A percentile compares a stretch with the other conserved stretches of the same genome.
Evolutionary conservation across 1,139 yeast species (phyloP).

Genomic region (Geotrichum bryndzae): DNA sequence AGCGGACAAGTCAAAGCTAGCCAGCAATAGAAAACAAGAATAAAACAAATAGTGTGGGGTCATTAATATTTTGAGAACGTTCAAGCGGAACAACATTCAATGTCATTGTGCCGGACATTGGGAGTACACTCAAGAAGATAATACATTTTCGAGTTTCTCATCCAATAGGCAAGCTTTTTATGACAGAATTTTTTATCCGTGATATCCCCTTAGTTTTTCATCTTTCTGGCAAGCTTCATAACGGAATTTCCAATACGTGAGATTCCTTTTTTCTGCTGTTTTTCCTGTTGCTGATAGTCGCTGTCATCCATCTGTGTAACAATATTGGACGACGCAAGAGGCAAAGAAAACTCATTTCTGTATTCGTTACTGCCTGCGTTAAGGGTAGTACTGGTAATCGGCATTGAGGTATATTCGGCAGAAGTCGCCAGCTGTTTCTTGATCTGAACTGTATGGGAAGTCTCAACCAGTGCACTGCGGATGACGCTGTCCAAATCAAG

Average conservation of each 20-base stretch:
- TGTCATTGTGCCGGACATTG: not conserved
- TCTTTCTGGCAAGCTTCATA: no score
- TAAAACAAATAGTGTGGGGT: not conserved
- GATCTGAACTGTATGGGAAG: not conserved
- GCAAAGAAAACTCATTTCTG: not conserved
- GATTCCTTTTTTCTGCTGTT: not conserved
- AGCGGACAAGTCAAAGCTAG: not conserved
- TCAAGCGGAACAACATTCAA: not conserved
- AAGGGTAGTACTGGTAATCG: not conserved
- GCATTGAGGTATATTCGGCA: not conserved
- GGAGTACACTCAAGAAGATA: not conserved
- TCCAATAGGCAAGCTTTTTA: not conserved
- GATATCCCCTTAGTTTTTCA: not conserved
- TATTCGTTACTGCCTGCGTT: not conserved
- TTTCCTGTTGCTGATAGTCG: not conserved
- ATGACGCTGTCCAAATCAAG: constrained; percentile 12
- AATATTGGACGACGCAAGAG: not conserved
- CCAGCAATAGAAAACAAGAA: not conserved
- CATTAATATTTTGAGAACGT: not conserved
- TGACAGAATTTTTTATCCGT: not conserved
- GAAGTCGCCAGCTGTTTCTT: not conserved
- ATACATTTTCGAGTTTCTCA: not conserved
- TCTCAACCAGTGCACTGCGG: constrained; percentile 12
- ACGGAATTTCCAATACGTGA: no score
- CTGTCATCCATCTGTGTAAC: not conserved